Conservation (phyloP, 2,329 filamentous ascomycete species). For the Shiraia sp. region DNA sequence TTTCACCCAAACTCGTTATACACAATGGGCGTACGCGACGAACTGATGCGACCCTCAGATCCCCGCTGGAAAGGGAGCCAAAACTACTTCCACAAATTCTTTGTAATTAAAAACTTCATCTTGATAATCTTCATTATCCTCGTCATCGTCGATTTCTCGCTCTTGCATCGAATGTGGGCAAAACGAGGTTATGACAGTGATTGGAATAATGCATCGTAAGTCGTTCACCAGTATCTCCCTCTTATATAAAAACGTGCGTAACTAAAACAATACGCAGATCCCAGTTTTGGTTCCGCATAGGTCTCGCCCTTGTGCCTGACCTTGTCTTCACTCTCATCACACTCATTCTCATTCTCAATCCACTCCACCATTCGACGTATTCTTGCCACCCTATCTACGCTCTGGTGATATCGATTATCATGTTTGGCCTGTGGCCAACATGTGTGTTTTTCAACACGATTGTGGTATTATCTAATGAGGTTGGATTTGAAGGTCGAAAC, state of each 20-base stretch:
- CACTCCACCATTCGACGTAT: conserved; percentile 2
- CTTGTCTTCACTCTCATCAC: conserved; percentile 2
- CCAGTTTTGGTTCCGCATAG: conserved; percentile 9
- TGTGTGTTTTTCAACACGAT: conserved; percentile 4
- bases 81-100: conserved; percentile 12
- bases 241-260: neutral
- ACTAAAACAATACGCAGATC: conserved; percentile 1
- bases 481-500: neutral
- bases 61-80: conserved; percentile 13
- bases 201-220: conserved; percentile 5
- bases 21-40: conserved; percentile 8
- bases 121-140: conserved; percentile 13
- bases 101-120: conserved; percentile 9
- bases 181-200: neutral
- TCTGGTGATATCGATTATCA: conserved; percentile 3
- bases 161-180: conserved; percentile 7
- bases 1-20: too few species aligned
- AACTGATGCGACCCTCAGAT: conserved; percentile 6
- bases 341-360: conserved; percentile 2
- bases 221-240: neutral
- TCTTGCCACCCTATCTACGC: conserved; percentile 9
- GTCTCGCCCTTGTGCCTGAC: conserved; percentile 8
- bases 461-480: conserved; percentile 1
- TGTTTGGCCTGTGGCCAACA: conserved; percentile 4
- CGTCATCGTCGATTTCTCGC: conserved; percentile 12